Base-by-base conservation (phyloP, 2,329 filamentous ascomycete species). In the Falciphora oryzae region DNA sequence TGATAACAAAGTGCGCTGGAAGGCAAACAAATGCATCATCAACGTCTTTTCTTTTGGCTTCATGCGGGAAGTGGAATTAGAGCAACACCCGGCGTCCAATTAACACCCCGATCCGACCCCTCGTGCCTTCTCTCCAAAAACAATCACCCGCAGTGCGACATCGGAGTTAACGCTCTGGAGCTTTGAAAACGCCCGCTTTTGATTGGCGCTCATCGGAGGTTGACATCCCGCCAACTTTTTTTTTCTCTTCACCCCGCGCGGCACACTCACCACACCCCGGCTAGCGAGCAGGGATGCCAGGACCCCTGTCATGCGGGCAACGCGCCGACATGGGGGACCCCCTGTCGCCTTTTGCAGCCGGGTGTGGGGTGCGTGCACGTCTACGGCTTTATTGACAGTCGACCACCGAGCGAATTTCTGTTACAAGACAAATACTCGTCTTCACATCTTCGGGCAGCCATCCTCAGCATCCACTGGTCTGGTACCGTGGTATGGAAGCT, bases 151-250 rank as follows among this genome's bases (percentile, higher is more conserved):
- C 60, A n/a, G 11, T 61, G 65, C 66, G 66, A 67, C 63, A 67
- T 67, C 66, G 66, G 66, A 63, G 61, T 10, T 10, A 18, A 44
- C 50, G 57, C 60, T 38, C 44, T 38, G 38, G 25, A 25, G 66
- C 66, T 72, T 73, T 69, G 70, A 71, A 73, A 72, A 69, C 32
- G 10, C 14, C 14, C 25, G 25, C 10, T 32, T 56, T 7, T 72
- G 66, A 72, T 73, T 73, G 71, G 72, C 18, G 18, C 22, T 61
- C 31, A 16, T 8, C 22, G 58, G 35, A 61, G 59, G 16, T 61
- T 16, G 22, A 22, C 57, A 29, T 25, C 59, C 25, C 63, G 44
- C 58, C 44, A 1, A 50, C 57, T 27, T 44, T 38, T 29, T 59
- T 57, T 25, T 32, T 59, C 29, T 59, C 32, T 57, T 25, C 31